Base-by-base conservation (phyloP, 345 rosid species). In the Heritiera fomes region DNA sequence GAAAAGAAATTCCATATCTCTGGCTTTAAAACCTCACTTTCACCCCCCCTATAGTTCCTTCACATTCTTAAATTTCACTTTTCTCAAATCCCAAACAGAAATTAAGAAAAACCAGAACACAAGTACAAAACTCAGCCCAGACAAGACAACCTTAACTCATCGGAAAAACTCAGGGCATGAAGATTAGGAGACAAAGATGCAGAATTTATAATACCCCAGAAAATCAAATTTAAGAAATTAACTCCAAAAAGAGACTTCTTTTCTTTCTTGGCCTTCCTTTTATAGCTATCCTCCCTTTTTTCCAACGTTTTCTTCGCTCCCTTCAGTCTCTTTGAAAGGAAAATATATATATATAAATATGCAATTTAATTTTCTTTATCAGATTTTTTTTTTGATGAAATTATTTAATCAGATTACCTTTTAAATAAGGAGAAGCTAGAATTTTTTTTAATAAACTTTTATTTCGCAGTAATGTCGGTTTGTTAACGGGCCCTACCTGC, bases 11-110 rank as follows among this genome's bases (percentile, higher is more conserved):
- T 41, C 32, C 83, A 41, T 61, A 49, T 79, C 81, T 80, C 77
- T 34, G 55, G 55, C 40, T 77, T 47, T 67, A 69, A 55, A 77
- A 41, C 63, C 71, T 43, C 77, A 70, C 10, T 53, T 45, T 63
- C 61, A 72, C 1, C 30, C 38, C 38, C 75, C 72, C 66, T 74
- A 83, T n/a, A 83, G 73, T 70, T 83, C 75, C 78, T 67, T 64
- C 58, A 64, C 66, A 71, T 49, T 82, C 82, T 75, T 75, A 34
- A 75, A 71, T 77, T 52, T 83, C 62, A 49, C 30, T 73, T 56
- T 83, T 71, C 70, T 56, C 81, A 73, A 77, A 12, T 12, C 71
- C 8, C 71, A 49, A 34, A 50, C 18, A 50, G 52, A 76, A 34
- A 45, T 82, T 18, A 28, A 75, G 70, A 28, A 47, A 71, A 14